Evolutionary conservation across 208 protist species (phyloP).

Genomic region (Herpetomonas tarakana): DNA sequence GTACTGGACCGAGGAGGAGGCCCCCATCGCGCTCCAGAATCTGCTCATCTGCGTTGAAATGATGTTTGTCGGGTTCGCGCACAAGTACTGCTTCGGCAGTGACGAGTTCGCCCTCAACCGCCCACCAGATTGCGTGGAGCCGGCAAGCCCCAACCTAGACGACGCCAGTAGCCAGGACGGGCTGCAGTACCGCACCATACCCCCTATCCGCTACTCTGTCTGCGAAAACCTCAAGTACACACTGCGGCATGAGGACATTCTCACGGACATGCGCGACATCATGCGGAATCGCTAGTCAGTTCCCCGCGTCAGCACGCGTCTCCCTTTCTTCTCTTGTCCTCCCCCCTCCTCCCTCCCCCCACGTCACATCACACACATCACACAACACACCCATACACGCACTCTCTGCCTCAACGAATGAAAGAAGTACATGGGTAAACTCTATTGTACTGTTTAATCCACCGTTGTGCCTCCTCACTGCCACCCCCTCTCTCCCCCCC

Average conservation of each 20-base stretch:
- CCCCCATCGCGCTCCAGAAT: conserved; percentile 74
- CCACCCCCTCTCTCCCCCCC: too few relatives aligned
- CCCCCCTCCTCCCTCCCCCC: too few relatives aligned
- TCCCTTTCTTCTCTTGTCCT: conserved; percentile 4
- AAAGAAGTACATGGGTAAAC: too few relatives aligned
- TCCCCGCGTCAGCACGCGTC: not conserved
- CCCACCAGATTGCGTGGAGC: conserved; percentile 11
- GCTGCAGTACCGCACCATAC: conserved; percentile 37
- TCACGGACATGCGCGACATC: conserved; percentile 72
- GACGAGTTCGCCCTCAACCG: conserved; percentile 59
- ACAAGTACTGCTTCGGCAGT: conserved; percentile 90
- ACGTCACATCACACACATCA: too few relatives aligned
- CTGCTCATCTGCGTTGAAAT: conserved; percentile 91
- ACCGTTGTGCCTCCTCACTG: too few relatives aligned
- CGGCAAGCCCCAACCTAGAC: conserved; percentile 13
- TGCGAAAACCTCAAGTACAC: conserved; percentile 81
- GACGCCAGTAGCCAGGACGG: conserved; percentile 21
- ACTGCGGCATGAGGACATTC: conserved; percentile 79
- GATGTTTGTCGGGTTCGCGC: conserved; percentile 88
- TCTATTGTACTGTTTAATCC: too few relatives aligned
- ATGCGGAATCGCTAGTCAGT: conserved; percentile 51
- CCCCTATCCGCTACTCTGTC: conserved; percentile 74
- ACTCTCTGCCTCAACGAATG: too few relatives aligned
- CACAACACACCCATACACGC: too few relatives aligned
- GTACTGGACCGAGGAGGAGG: conserved; percentile 74